phyloP scores from a whole-genome alignment of 345 rosid species.

The Linum tenue region DNA sequence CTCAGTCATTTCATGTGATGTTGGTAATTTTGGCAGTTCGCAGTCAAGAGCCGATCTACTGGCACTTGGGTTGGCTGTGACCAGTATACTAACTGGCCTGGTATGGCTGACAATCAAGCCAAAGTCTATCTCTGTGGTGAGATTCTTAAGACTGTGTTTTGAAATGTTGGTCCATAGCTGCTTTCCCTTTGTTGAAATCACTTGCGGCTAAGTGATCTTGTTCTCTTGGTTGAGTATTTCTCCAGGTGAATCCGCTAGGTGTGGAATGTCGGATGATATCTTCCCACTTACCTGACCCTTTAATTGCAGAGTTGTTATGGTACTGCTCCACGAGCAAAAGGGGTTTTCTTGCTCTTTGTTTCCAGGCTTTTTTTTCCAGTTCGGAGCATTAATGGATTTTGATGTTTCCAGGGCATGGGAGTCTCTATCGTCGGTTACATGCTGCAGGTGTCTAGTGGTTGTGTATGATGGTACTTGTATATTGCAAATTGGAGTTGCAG shows the following conservation, averaged over 20 bases:
- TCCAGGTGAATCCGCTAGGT: slow-evolving; percentile 63
- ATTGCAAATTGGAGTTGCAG: slow-evolving; percentile 70
- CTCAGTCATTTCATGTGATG: not conserved
- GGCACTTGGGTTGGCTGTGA: slow-evolving; percentile 83
- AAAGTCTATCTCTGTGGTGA: slow-evolving; percentile 50
- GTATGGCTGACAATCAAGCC: slow-evolving; percentile 89
- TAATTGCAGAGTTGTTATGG: slow-evolving; percentile 61
- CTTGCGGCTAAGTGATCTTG: not conserved
- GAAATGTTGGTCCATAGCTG: not conserved
- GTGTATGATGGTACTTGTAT: slow-evolving; percentile 49
- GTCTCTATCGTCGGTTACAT: slow-evolving; percentile 51
- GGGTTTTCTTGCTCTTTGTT: not conserved
- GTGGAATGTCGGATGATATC: slow-evolving; percentile 40
- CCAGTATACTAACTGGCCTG: slow-evolving; percentile 65
- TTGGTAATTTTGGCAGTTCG: slow-evolving; percentile 37
- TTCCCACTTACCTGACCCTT: slow-evolving; percentile 35
- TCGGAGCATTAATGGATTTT: not conserved
- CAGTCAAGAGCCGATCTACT: slow-evolving; percentile 90
- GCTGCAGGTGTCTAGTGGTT: slow-evolving; percentile 65
- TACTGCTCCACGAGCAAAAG: slow-evolving; percentile 2
- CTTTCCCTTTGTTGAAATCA: not conserved
- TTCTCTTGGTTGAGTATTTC: slow-evolving; percentile 4
- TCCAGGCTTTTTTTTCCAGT: not conserved
- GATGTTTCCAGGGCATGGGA: slow-evolving; percentile 67
- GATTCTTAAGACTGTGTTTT: not conserved